Conservation (phyloP, 2,329 filamentous ascomycete species). For the Parastagonospora nodorum region DNA sequence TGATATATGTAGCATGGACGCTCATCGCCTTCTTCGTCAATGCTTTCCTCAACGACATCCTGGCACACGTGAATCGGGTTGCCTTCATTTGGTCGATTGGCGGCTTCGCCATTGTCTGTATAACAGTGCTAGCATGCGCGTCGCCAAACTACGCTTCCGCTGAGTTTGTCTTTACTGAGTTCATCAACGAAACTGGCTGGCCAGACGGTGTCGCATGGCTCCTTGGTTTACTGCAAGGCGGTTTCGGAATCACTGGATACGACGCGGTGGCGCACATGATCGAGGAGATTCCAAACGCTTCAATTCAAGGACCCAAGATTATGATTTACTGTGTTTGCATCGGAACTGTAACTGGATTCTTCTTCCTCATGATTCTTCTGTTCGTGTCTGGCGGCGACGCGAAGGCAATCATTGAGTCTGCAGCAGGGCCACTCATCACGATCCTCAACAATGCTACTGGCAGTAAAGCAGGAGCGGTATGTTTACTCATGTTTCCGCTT, state of each 20-base stretch:
- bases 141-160: conserved; percentile 68
- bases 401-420: conserved; percentile 59
- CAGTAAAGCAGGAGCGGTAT: conserved; percentile 65
- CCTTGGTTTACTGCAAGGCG: conserved; percentile 58
- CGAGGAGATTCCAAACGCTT: conserved; percentile 64
- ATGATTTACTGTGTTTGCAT: conserved; percentile 70
- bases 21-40: conserved; percentile 67
- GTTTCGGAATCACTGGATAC: conserved; percentile 60
- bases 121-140: conserved; percentile 69
- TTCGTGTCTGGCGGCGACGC: conserved; percentile 65
- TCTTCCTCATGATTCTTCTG: conserved; percentile 67
- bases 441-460: conserved; percentile 68
- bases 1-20: conserved; percentile 71
- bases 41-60: conserved; percentile 64
- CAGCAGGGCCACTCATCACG: conserved; percentile 64
- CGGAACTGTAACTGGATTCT: conserved; percentile 65
- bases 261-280: conserved; percentile 62
- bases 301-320: conserved; percentile 65
- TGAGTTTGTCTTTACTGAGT: conserved; percentile 68
- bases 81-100: conserved; percentile 73
- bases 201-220: conserved; percentile 67
- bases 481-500: conserved; percentile 69
- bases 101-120: conserved; percentile 72
- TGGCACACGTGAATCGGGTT: conserved; percentile 69
- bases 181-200: conserved; percentile 72